Base-by-base conservation (phyloP, 2,329 filamentous ascomycete genomes). In the Ophiostoma novo-ulmi region DNA sequence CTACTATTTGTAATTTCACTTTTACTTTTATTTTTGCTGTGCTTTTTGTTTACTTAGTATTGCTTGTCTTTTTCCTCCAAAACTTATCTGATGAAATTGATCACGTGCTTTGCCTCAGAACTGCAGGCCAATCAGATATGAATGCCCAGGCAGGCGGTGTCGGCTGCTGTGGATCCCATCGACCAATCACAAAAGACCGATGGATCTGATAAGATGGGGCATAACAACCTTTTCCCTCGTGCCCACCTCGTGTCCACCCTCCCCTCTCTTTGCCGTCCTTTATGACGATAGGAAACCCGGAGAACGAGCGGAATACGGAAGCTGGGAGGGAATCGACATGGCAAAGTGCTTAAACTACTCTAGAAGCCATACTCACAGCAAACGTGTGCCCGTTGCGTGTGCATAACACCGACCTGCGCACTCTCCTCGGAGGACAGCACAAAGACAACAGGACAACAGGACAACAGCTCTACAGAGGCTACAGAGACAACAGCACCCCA, bases 181-280 rank as follows among this genome's bases (percentile, higher is more conserved):
- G 52, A 31, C 73, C 73, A 74, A 74, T 74, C 64, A 68, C 4
- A 17, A 0, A 8, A 11, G 7, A n/a, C 17, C 31, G 68, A 73
- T 73, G 72, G 69, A 74, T 74, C 73, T 73, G 73, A 74, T 74
- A 72, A 74, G 72, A 74, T 73, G 70, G 70, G 35, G 63, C 63
- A 5, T 8, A 26, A 63, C 58, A 63, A 63, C 58, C 58, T 63
- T 63, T 63, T 39, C 63, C 63, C 35, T 22, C 31, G 31, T 64
- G 6, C 3, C 61, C 35, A 64, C 61, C 61, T 20, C 61, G 61
- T 64, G 63, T 65, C 36, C 63, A 36, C 35, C 63, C n/a, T n/a
- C 35, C 63, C 36, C 63, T 38, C 36, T 65, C 63, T 36, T 39
- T 65, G 14, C 35, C 35, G 36, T 17, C 61, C 35, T 36, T 13